Evolutionary conservation across 768 basidiomycete species (phyloP).

Genomic region (Pisolithus orientalis): DNA sequence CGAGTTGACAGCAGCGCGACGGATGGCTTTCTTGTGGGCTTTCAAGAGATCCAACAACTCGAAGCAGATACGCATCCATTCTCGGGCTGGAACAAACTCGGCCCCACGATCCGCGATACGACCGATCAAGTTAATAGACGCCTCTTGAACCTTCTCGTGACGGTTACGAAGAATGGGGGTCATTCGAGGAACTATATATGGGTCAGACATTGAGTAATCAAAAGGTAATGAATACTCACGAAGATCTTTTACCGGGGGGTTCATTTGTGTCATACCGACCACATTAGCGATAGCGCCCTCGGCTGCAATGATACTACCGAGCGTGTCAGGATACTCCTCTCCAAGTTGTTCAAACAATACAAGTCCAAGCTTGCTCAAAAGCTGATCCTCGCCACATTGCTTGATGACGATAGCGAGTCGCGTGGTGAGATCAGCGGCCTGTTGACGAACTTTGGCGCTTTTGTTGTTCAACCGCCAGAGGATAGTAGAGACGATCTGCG

Average conservation of each 20-base stretch:
- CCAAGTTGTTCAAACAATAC: constrained; percentile 98
- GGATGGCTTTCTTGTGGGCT: constrained; percentile 98
- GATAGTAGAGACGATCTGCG: constrained; percentile 97
- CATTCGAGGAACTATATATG: constrained; percentile 87
- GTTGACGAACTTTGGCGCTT: constrained; percentile 97
- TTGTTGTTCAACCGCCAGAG: constrained; percentile 99
- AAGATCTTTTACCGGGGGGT: constrained; percentile 98
- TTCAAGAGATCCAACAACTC: constrained; percentile 95
- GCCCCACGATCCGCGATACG: constrained; percentile 99
- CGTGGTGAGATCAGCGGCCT: constrained; percentile 98
- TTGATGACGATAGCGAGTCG: constrained; percentile 96
- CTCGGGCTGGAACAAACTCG: constrained; percentile 95
- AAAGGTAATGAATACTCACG: constrained; percentile 48
- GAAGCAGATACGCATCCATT: constrained; percentile 99
- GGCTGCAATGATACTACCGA: constrained; percentile 98
- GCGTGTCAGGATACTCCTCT: constrained; percentile 98
- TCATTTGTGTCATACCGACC: constrained; percentile 99
- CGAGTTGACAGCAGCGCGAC: constrained; percentile 97
- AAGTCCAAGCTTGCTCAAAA: constrained; percentile 91
- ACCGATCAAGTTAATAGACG: constrained; percentile 98
- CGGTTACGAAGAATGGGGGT: constrained; percentile 99
- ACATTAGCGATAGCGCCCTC: constrained; percentile 99
- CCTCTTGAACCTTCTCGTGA: constrained; percentile 99
- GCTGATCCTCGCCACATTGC: constrained; percentile 94
- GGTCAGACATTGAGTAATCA: not conserved